Percentiles rank a stretch among this genome's conserved stretches.
Evolutionary conservation across 257 asterid species (phyloP).

Genomic region (Capsicum pubescens): DNA sequence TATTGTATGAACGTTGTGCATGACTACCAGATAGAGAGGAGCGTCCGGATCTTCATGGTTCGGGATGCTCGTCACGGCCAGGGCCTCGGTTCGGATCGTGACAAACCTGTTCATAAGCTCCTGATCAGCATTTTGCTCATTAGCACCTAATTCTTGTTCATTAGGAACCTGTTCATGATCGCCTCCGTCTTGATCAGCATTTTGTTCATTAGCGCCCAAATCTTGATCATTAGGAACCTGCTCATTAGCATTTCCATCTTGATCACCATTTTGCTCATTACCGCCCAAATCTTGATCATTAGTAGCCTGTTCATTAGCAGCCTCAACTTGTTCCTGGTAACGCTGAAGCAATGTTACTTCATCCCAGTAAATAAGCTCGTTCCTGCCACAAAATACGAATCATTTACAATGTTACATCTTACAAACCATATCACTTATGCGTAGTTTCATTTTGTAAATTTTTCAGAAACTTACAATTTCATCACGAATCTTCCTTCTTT

Average conservation of each 20-base stretch:
- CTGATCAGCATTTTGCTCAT: background rate
- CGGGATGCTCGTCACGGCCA: too few species aligned
- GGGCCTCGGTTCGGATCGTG: too few species aligned
- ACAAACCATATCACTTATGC: background rate
- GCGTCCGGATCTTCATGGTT: too few species aligned
- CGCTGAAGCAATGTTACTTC: background rate
- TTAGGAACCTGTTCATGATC: background rate
- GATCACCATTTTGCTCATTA: too few species aligned
- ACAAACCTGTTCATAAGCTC: too few species aligned
- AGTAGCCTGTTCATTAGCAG: too few species aligned
- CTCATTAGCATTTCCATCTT: background rate
- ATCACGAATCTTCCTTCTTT: background rate
- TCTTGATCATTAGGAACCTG: background rate
- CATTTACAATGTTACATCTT: background rate
- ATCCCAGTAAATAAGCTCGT: background rate
- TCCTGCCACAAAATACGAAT: background rate
- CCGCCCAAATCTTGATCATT: too few species aligned
- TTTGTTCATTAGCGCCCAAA: background rate
- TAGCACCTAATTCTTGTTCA: background rate
- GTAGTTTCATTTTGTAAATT: background rate
- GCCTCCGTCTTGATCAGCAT: background rate
- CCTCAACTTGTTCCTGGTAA: background rate
- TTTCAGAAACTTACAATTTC: background rate
- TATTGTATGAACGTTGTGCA: too few species aligned
- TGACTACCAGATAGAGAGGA: too few species aligned